phyloP scores from a whole-genome alignment of 2,329 filamentous ascomycete genomes.

The Simplicillium aogashimaense region DNA sequence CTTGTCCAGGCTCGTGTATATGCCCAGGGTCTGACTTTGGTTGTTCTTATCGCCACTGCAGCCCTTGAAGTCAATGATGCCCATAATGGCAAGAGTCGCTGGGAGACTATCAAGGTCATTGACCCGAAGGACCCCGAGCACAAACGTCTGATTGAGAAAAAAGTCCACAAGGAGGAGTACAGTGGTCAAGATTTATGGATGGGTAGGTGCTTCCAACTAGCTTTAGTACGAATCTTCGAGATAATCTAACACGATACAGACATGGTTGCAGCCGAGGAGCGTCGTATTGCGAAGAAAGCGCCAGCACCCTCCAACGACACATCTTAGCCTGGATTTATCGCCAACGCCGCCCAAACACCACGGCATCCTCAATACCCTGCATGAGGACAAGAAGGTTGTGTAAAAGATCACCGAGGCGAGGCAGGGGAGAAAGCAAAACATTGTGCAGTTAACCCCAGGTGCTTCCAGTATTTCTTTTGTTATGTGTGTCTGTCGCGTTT shows the following conservation, averaged over 20 bases:
- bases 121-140: constrained; percentile 67
- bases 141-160: constrained; percentile 67
- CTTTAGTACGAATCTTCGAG: not conserved
- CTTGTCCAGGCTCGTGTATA: constrained; percentile 81
- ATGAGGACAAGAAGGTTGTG: no score
- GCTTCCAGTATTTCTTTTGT: no score
- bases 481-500: no score
- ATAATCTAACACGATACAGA: constrained; percentile 31
- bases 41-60: constrained; percentile 65
- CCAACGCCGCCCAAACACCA: no score
- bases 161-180: constrained; percentile 68
- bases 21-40: constrained; percentile 71
- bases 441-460: no score
- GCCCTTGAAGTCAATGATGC: constrained; percentile 66
- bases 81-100: constrained; percentile 57
- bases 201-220: constrained; percentile 31
- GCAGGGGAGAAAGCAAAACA: no score
- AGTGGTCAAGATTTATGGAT: constrained; percentile 79
- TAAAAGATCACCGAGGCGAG: no score
- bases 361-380: no score
- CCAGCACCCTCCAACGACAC: not conserved
- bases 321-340: no score
- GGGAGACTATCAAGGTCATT: constrained; percentile 66
- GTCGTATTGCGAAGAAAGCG: constrained; percentile 25
- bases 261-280: constrained; percentile 66